Conservation (phyloP, 129 eudicot genomes). For the Flaveria linearis region DNA sequence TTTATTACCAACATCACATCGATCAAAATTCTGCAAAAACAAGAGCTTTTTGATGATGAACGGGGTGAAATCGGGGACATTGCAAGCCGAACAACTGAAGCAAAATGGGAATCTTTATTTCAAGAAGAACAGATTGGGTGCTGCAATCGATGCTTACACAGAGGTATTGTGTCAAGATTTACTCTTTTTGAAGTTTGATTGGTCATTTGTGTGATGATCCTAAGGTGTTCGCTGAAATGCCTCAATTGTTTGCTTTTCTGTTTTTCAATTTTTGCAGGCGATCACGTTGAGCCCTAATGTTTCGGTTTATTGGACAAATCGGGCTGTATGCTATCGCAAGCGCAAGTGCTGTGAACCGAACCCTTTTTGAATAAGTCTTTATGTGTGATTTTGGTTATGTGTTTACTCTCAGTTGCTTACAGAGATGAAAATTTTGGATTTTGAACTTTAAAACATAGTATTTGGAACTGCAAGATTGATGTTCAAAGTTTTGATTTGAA, state of each 20-base stretch:
- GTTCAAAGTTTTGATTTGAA: not conserved
- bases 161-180: slow-evolving; percentile 43
- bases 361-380: not conserved
- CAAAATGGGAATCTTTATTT: slow-evolving; percentile 68
- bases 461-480: not conserved
- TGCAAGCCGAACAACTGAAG: slow-evolving; percentile 76
- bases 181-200: not conserved
- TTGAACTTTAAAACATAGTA: not conserved
- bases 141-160: slow-evolving; percentile 94
- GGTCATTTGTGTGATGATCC: not conserved
- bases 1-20: not conserved
- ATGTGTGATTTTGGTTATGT: slow-evolving; percentile 6
- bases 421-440: not conserved
- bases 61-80: slow-evolving; percentile 35
- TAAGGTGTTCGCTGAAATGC: slow-evolving; percentile 27
- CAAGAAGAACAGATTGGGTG: slow-evolving; percentile 62
- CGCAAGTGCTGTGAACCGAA: slow-evolving; percentile 51
- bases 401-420: not conserved
- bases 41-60: slow-evolving; percentile 23
- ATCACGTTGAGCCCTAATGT: slow-evolving; percentile 89
- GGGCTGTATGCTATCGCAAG: slow-evolving; percentile 83
- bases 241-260: slow-evolving; percentile 1
- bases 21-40: not conserved
- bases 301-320: slow-evolving; percentile 78
- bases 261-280: slow-evolving; percentile 50